Percentiles rank a stretch among this genome's conserved stretches.
These are phyloP conservation scores for Yarrowia osloensis DNA, from an alignment of 805 yeast species.

Conservation along the genomic window DNA sequence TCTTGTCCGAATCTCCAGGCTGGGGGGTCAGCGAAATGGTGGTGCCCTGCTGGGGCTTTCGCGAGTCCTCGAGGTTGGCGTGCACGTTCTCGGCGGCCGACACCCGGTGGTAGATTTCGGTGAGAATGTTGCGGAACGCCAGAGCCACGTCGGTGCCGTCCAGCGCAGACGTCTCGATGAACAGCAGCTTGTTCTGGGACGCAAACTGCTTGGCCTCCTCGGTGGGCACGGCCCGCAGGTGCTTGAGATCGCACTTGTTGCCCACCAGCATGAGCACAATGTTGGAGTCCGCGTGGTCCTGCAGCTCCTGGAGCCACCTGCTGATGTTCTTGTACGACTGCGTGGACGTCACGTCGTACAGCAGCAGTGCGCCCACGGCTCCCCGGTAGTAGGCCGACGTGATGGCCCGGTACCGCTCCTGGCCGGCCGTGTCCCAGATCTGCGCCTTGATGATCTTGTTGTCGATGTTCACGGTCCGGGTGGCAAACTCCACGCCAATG, in stretches of 20 bases:
- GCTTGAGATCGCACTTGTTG: conserved; percentile 90
- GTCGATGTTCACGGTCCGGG: conserved; percentile 90
- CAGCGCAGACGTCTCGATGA: conserved; percentile 43
- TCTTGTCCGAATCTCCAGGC: conserved; percentile 71
- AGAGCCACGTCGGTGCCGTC: conserved; percentile 92
- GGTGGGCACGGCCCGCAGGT: conserved; percentile 91
- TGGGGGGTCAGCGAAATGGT: conserved; percentile 92
- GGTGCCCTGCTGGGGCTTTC: conserved; percentile 79
- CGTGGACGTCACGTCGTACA: conserved; percentile 93
- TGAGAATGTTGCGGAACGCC: conserved; percentile 89
- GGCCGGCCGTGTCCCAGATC: conserved; percentile 99
- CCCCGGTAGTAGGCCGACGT: conserved; percentile 97
- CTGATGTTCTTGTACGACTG: conserved; percentile 85
- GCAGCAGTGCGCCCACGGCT: conserved; percentile 95
- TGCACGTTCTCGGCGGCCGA: conserved; percentile 90
- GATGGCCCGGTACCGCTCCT: conserved; percentile 96
- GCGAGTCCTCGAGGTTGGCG: conserved; percentile 61
- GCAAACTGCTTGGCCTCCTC: conserved; percentile 88
- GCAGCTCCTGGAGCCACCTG: conserved; percentile 92
- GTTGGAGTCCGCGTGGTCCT: conserved; percentile 95
- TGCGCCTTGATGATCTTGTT: conserved; percentile 96
- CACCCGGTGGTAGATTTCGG: conserved; percentile 88
- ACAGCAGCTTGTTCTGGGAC: conserved; percentile 30
- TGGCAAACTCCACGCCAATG: conserved; percentile 97
- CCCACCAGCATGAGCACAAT: conserved; percentile 96